Percentiles rank a stretch among this genome's conserved stretches.
These are phyloP conservation scores for Athelia psychrophila DNA, from an alignment of 1,284 basidiomycete genomes.

Conservation along the genomic window DNA sequence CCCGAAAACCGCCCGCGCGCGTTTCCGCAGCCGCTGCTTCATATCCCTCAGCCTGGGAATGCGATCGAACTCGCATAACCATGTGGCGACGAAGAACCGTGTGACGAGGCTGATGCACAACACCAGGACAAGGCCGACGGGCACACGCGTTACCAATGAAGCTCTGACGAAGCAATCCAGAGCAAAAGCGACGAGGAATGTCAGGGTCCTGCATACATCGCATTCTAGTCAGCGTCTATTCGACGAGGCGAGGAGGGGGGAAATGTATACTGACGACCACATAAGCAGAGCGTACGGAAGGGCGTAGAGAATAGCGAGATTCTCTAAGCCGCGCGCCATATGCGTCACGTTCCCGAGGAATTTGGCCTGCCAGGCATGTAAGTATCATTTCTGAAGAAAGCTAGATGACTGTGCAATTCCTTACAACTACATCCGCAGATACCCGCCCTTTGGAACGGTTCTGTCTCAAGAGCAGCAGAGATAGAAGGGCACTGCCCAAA, in stretches of 20 bases:
- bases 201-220: constrained; percentile 17
- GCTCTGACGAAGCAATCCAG: constrained; percentile 19
- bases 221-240: background rate
- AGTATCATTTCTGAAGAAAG: background rate
- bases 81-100: background rate
- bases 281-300: constrained; percentile 23
- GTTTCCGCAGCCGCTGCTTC: too few relatives aligned
- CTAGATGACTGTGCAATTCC: constrained; percentile 7
- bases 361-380: constrained; percentile 7
- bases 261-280: constrained; percentile 17
- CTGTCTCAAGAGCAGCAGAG: constrained; percentile 41
- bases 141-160: background rate
- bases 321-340: constrained; percentile 14
- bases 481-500: constrained; percentile 44
- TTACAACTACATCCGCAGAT: constrained; percentile 32
- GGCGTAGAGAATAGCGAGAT: constrained; percentile 20
- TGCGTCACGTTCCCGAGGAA: constrained; percentile 15
- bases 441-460: constrained; percentile 29
- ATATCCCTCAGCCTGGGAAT: too few relatives aligned
- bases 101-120: background rate
- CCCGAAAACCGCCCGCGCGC: too few relatives aligned
- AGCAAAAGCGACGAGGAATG: constrained; percentile 25
- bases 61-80: background rate
- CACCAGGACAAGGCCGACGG: background rate
- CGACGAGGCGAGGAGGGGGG: background rate